phyloP scores from a whole-genome alignment of 2,329 filamentous ascomycete species.

The Bisporella sp. region DNA sequence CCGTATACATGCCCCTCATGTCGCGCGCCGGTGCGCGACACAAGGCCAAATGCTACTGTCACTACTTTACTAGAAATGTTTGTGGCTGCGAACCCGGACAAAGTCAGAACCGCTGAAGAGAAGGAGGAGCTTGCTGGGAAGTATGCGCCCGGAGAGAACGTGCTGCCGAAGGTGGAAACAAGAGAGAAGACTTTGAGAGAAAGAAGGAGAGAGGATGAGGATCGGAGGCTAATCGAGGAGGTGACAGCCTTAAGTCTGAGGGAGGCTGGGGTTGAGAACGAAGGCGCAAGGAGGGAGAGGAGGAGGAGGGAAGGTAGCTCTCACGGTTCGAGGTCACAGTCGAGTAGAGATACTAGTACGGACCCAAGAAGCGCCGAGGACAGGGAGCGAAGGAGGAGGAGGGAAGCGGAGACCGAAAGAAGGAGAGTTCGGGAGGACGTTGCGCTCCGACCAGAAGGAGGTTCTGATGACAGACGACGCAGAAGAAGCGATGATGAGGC shows the following conservation, averaged over 20 bases:
- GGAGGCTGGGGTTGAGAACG: constrained; percentile 48
- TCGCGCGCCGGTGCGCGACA: constrained; percentile 77
- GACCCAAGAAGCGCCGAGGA: constrained; percentile 21
- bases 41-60: constrained; percentile 83
- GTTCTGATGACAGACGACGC: constrained; percentile 16
- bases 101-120: constrained; percentile 62
- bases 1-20: constrained; percentile 89
- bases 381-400: constrained; percentile 24
- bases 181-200: constrained; percentile 46
- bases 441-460: constrained; percentile 12
- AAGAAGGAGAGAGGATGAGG: constrained; percentile 40
- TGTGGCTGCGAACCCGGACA: constrained; percentile 69
- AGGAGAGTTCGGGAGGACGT: constrained; percentile 17
- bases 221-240: constrained; percentile 24
- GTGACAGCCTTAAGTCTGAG: constrained; percentile 39
- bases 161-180: constrained; percentile 57
- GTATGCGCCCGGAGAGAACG: constrained; percentile 76
- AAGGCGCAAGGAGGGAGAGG: constrained; percentile 20
- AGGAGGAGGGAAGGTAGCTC: constrained; percentile 22
- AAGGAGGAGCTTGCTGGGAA: constrained; percentile 67
- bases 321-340: constrained; percentile 15
- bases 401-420: constrained; percentile 25
- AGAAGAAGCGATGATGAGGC: constrained; percentile 20
- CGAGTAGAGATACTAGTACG: constrained; percentile 28
- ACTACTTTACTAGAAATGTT: constrained; percentile 88